A percentile compares a stretch with the other conserved stretches of the same genome.
Evolutionary conservation across 768 basidiomycete species (phyloP).

Genomic region (Mycena rosella): DNA sequence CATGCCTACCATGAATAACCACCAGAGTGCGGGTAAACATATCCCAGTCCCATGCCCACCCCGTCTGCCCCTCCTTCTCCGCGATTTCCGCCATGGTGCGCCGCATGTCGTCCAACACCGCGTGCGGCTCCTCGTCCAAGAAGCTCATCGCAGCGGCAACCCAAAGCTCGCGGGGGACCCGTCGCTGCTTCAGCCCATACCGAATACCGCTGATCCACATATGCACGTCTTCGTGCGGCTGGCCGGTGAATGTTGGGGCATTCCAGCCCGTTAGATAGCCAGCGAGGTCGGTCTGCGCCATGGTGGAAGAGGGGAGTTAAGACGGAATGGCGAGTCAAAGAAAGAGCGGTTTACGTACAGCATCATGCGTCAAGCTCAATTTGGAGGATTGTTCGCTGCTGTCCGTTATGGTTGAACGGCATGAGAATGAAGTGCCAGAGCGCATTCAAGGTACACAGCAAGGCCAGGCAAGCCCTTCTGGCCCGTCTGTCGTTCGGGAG

Average conservation of each 20-base stretch:
- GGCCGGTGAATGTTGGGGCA: constrained; percentile 10
- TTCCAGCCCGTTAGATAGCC: constrained; percentile 1
- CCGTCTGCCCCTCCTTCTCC: background rate
- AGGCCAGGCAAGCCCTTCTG: too few species aligned
- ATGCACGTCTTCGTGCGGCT: background rate
- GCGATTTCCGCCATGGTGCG: background rate
- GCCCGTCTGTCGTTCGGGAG: too few species aligned
- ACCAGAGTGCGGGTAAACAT: constrained; percentile 6
- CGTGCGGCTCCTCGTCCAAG: constrained; percentile 17
- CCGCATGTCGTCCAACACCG: background rate
- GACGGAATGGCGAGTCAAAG: background rate
- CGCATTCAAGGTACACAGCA: too few species aligned
- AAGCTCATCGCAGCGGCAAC: background rate
- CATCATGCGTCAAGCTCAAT: background rate
- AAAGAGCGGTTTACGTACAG: background rate
- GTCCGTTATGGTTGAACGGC: too few species aligned
- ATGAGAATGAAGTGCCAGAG: too few species aligned
- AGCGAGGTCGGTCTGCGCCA: constrained; percentile 1
- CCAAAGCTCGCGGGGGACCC: constrained; percentile 1
- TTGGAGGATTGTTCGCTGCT: too few species aligned
- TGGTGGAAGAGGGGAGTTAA: background rate
- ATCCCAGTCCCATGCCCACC: constrained; percentile 11
- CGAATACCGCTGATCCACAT: constrained; percentile 3
- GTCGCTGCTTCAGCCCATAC: constrained; percentile 8
- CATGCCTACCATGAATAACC: constrained; percentile 2